These are phyloP conservation scores for Rhizopogon vulgaris DNA, from an alignment of 768 basidiomycete species.

Conservation along the genomic window DNA sequence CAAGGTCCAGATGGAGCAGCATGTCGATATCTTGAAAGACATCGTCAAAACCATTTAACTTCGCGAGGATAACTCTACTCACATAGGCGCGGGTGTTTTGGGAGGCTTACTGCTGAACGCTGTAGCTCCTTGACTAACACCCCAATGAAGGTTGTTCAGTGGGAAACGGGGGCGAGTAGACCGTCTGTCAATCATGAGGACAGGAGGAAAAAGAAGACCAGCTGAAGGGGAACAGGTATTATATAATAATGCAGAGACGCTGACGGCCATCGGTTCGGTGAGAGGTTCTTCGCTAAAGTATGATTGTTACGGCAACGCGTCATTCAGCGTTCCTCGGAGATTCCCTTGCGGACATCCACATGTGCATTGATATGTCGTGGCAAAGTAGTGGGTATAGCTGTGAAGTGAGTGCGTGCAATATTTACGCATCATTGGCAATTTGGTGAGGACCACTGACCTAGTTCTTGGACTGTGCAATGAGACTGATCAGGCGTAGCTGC, in stretches of 20 bases:
- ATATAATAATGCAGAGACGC: not conserved
- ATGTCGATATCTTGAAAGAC: slow-evolving; percentile 22
- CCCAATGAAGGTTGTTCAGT: not conserved
- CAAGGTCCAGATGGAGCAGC: slow-evolving; percentile 36
- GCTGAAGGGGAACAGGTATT: too few relatives aligned
- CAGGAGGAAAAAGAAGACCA: not conserved
- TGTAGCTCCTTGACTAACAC: not conserved
- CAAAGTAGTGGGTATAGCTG: too few relatives aligned
- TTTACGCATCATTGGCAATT: too few relatives aligned
- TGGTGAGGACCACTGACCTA: too few relatives aligned
- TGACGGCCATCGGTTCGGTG: not conserved
- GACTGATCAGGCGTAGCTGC: too few relatives aligned
- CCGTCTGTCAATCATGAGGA: not conserved
- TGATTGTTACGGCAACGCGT: not conserved
- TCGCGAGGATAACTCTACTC: not conserved
- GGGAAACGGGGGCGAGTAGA: not conserved
- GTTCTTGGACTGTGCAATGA: too few relatives aligned
- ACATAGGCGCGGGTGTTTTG: slow-evolving; percentile 22
- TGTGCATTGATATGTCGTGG: too few relatives aligned
- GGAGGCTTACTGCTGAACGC: slow-evolving; percentile 1
- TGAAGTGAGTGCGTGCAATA: too few relatives aligned
- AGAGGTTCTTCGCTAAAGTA: not conserved
- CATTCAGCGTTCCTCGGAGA: too few relatives aligned
- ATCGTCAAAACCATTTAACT: not conserved
- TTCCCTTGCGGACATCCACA: too few relatives aligned